Percentiles rank a stretch among this genome's conserved stretches.
These are phyloP conservation scores for Aechmea fasciata DNA, from an alignment of 176 grass and related monocot species.

Conservation along the genomic window DNA sequence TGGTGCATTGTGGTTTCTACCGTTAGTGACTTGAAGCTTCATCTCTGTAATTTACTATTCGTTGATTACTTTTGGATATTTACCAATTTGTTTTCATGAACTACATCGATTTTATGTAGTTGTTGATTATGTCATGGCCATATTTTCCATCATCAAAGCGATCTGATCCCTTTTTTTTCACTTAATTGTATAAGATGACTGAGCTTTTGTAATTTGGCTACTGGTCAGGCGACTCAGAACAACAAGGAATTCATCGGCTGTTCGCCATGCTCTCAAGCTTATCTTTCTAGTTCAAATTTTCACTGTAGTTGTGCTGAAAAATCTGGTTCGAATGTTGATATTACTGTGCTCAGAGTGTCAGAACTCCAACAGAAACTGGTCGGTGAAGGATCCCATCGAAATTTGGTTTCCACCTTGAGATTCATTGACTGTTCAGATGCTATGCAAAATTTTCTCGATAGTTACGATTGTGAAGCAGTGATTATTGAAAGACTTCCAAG, in stretches of 20 bases:
- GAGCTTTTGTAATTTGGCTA: constrained; percentile 8
- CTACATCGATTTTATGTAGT: no score
- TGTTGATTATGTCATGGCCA: neutral
- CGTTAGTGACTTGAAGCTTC: no score
- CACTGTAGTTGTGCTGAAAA: constrained; percentile 15
- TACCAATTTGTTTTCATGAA: no score
- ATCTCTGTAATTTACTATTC: no score
- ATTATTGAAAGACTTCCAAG: constrained; percentile 57
- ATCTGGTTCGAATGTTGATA: constrained; percentile 17
- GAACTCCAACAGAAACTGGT: constrained; percentile 32
- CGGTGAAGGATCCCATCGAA: constrained; percentile 83
- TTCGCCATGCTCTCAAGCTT: constrained; percentile 33
- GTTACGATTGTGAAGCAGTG: constrained; percentile 41
- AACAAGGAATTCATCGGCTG: constrained; percentile 18
- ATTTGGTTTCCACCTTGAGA: constrained; percentile 46
- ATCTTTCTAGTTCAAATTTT: constrained; percentile 20
- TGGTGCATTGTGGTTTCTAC: no score
- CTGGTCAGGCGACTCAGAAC: constrained; percentile 11
- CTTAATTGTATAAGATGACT: neutral
- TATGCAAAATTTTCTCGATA: constrained; percentile 31
- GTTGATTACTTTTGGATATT: no score
- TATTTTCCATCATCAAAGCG: neutral
- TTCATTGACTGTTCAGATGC: constrained; percentile 26
- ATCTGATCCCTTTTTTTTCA: neutral
- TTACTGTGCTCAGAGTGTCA: constrained; percentile 20